Evolutionary conservation across 257 asterid species (phyloP).

Genomic region (Solanum ahanhuiri): DNA sequence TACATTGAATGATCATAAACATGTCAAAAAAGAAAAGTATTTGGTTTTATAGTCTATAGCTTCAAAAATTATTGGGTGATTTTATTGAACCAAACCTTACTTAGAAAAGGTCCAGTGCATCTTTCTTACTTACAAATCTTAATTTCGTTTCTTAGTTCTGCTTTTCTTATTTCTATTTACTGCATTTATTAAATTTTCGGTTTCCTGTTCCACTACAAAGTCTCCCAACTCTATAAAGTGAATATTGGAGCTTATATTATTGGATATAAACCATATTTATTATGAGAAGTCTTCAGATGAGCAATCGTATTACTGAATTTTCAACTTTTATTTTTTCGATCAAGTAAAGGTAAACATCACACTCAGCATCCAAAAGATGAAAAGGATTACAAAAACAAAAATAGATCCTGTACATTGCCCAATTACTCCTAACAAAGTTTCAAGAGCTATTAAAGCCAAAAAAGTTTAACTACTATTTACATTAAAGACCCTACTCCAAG

Average conservation of each 20-base stretch:
- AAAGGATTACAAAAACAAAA: background rate
- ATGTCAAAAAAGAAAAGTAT: background rate
- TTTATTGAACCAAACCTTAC: background rate
- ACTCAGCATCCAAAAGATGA: background rate
- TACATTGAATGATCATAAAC: background rate
- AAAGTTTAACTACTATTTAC: background rate
- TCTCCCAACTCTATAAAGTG: background rate
- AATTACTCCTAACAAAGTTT: background rate
- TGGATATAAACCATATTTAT: background rate
- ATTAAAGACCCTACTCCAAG: background rate
- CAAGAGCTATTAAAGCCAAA: background rate
- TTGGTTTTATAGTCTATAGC: background rate
- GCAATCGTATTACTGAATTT: background rate
- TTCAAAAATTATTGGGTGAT: background rate
- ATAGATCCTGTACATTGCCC: background rate
- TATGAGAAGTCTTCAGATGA: background rate
- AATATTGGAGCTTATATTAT: background rate
- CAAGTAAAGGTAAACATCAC: background rate
- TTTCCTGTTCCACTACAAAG: background rate
- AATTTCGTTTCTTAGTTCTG: background rate
- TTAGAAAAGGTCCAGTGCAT: background rate
- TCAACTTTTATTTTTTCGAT: background rate
- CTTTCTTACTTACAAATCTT: background rate
- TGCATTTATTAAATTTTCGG: background rate
- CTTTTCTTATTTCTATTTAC: background rate